Percentiles rank a stretch among this genome's conserved stretches.
These are phyloP conservation scores for Ballota nigra DNA, from an alignment of 257 asterid species.

Conservation along the genomic window DNA sequence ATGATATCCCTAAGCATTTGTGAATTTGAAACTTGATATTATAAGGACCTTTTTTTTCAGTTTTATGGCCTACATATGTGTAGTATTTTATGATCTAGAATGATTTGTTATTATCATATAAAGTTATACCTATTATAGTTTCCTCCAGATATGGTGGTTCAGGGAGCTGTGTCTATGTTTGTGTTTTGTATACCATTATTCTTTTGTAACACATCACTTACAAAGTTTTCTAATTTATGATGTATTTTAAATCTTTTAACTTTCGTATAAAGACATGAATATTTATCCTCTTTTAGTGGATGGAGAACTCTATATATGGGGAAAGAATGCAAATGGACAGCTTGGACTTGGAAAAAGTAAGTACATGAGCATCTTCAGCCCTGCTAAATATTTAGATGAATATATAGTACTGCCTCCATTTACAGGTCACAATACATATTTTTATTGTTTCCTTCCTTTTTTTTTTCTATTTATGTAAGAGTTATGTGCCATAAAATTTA, in stretches of 20 bases:
- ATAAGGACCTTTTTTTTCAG: neutral
- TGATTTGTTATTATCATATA: neutral
- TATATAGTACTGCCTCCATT: neutral
- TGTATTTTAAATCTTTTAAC: constrained; percentile 1
- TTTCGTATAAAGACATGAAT: constrained; percentile 4
- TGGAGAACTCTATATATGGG: constrained; percentile 95
- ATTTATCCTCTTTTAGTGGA: constrained; percentile 58
- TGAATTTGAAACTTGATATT: neutral
- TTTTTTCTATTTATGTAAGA: neutral
- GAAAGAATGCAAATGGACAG: constrained; percentile 85
- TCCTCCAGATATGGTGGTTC: neutral
- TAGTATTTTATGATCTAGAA: neutral
- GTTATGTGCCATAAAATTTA: neutral
- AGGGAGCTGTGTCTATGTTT: neutral
- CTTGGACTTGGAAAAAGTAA: constrained; percentile 98
- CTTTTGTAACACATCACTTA: neutral
- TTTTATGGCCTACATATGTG: neutral
- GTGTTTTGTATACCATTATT: neutral
- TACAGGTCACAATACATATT: neutral
- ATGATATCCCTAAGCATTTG: neutral
- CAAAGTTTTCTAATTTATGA: neutral
- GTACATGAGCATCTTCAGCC: constrained; percentile 3
- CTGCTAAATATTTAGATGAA: neutral
- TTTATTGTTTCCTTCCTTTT: constrained; percentile 5
- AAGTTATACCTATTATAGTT: neutral